These are phyloP conservation scores for Thymus quinquecostatus DNA, from an alignment of 257 asterid genomes.

Conservation along the genomic window DNA sequence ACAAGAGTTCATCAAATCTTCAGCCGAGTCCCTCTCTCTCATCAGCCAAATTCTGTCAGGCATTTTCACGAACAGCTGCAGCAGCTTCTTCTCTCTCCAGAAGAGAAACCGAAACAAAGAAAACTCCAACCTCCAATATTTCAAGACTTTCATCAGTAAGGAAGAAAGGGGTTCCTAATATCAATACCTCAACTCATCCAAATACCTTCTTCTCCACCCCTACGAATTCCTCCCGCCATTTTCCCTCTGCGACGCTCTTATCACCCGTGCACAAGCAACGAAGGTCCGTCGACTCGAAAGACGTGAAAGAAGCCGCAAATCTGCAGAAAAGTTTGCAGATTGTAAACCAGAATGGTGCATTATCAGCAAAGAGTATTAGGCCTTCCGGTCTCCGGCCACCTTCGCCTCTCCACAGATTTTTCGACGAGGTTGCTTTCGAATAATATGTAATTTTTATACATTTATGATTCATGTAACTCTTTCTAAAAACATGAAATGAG, in stretches of 20 bases:
- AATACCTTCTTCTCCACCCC: slow-evolving; percentile 17
- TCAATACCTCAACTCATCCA: slow-evolving; percentile 27
- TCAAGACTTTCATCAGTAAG: slow-evolving; percentile 29
- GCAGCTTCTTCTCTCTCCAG: slow-evolving; percentile 7
- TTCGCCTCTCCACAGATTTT: slow-evolving; percentile 60
- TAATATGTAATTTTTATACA: too few species aligned
- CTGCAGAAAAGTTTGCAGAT: slow-evolving; percentile 19
- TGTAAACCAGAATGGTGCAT: slow-evolving; percentile 1
- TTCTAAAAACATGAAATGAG: not conserved
- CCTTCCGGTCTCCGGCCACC: slow-evolving; percentile 70
- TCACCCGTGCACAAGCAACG: slow-evolving; percentile 31
- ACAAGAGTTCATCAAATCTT: not conserved
- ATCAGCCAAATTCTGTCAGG: slow-evolving; percentile 21
- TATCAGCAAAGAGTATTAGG: slow-evolving; percentile 32
- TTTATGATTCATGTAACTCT: too few species aligned
- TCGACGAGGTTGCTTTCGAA: slow-evolving; percentile 49
- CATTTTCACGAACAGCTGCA: slow-evolving; percentile 13
- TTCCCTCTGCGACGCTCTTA: slow-evolving; percentile 21
- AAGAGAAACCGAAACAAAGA: slow-evolving; percentile 34
- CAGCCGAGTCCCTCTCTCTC: slow-evolving; percentile 17
- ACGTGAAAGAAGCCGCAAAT: slow-evolving; percentile 28
- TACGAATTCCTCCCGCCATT: not conserved
- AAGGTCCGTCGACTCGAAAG: slow-evolving; percentile 23
- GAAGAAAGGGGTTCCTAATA: slow-evolving; percentile 27
- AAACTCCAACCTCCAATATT: slow-evolving; percentile 35